These are phyloP conservation scores for Sphaerostilbella broomeana DNA, from an alignment of 2,329 filamentous ascomycete genomes.

Conservation along the genomic window DNA sequence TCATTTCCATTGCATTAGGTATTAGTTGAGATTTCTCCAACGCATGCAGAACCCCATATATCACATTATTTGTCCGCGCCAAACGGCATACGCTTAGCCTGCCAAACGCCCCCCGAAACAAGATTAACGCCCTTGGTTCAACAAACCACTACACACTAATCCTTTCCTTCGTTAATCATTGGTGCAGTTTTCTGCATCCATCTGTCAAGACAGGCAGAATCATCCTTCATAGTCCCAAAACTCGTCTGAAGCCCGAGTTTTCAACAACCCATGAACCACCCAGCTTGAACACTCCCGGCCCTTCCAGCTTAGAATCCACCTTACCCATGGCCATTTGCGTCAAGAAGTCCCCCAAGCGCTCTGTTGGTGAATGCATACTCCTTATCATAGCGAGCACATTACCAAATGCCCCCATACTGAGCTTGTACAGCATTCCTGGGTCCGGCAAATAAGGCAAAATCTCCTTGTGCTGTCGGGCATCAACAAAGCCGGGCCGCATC, in stretches of 20 bases:
- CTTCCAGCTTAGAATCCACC: conserved; percentile 21
- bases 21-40: no score
- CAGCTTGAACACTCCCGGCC: conserved; percentile 26
- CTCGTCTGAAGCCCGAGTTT: conserved; percentile 29
- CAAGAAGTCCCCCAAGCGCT: conserved; percentile 37
- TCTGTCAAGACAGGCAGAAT: neutral
- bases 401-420: conserved; percentile 17
- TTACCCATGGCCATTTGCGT: conserved; percentile 40
- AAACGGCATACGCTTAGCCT: no score
- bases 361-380: conserved; percentile 34
- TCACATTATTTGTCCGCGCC: no score
- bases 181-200: no score
- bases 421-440: conserved; percentile 16
- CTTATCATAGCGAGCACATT: conserved; percentile 19
- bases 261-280: conserved; percentile 31
- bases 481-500: conserved; percentile 55
- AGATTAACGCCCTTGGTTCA: no score
- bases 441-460: conserved; percentile 38
- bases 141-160: no score
- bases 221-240: conserved; percentile 23
- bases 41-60: no score
- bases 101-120: no score
- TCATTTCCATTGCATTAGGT: no score
- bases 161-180: no score
- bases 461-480: conserved; percentile 36